A percentile compares a stretch with the other conserved stretches of the same genome.
Evolutionary conservation across 306 rosid genomes (phyloP).

Genomic region (Glycyrrhiza uralensis): DNA sequence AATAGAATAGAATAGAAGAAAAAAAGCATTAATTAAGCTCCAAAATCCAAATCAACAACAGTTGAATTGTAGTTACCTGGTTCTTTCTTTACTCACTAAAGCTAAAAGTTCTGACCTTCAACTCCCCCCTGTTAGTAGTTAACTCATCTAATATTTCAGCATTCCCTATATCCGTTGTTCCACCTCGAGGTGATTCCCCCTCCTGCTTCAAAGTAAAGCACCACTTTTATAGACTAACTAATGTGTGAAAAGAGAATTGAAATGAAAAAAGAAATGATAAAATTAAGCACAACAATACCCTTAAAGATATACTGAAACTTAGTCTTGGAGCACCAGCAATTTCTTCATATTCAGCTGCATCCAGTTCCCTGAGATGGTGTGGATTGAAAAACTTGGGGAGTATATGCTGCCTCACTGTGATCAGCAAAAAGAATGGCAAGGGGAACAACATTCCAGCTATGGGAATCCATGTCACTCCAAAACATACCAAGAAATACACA

Average conservation of each 20-base stretch:
- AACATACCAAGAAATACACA: constrained; percentile 61
- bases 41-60: not conserved
- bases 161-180: constrained; percentile 41
- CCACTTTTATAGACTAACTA: not conserved
- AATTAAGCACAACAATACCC: constrained; percentile 35
- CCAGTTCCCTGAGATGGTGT: constrained; percentile 59
- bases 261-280: not conserved
- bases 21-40: not conserved
- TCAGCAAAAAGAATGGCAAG: constrained; percentile 68
- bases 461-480: constrained; percentile 72
- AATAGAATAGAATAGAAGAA: too few species aligned
- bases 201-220: constrained; percentile 34
- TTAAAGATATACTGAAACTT: constrained; percentile 37
- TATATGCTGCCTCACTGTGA: constrained; percentile 60
- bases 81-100: constrained; percentile 53
- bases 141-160: constrained; percentile 78
- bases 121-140: constrained; percentile 79
- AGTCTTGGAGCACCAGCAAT: constrained; percentile 42
- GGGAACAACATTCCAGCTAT: constrained; percentile 86
- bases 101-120: constrained; percentile 64
- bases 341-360: constrained; percentile 85
- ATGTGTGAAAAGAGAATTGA: not conserved
- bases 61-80: constrained; percentile 41
- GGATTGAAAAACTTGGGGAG: constrained; percentile 66
- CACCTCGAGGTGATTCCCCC: constrained; percentile 28